Evolutionary conservation across 495 filamentous ascomycete genomes (phyloP).

Genomic region (Penicillium atrosanguineum): DNA sequence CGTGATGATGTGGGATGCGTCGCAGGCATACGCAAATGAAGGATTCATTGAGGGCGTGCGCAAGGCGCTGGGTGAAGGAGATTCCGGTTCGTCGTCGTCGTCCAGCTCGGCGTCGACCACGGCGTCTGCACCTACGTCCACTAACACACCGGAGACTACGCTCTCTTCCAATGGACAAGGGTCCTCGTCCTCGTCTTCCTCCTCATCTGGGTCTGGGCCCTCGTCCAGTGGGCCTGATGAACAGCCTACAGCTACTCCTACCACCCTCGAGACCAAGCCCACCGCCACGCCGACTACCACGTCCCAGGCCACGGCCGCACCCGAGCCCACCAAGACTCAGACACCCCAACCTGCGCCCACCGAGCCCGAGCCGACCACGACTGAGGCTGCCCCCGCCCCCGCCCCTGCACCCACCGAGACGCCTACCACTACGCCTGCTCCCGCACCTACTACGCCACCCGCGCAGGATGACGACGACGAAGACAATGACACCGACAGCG

Average conservation of each 20-base stretch:
- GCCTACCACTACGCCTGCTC: background rate
- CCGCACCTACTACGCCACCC: slow-evolving; percentile 7
- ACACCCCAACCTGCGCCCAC: background rate
- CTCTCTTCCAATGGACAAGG: slow-evolving; percentile 26
- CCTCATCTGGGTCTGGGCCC: slow-evolving; percentile 27
- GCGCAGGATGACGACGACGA: background rate
- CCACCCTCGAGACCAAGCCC: background rate
- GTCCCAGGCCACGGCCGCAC: background rate
- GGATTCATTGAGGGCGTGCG: slow-evolving; percentile 52
- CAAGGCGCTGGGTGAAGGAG: slow-evolving; percentile 24
- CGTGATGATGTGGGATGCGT: slow-evolving; percentile 72
- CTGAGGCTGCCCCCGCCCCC: no score
- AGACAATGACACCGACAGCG: background rate
- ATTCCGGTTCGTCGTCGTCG: slow-evolving; percentile 34
- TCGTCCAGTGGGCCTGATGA: slow-evolving; percentile 24
- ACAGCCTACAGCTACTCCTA: background rate
- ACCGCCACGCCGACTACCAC: background rate
- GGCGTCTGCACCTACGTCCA: slow-evolving; percentile 29
- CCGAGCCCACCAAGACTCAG: slow-evolving; percentile 2
- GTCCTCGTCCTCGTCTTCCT: slow-evolving; percentile 31
- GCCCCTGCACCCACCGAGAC: background rate
- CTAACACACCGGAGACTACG: slow-evolving; percentile 29
- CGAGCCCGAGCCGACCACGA: background rate
- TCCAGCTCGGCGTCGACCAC: slow-evolving; percentile 30
- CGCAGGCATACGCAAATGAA: slow-evolving; percentile 56